Evolutionary conservation across 257 asterid genomes (phyloP).

Genomic region (Eustoma russellianum): DNA sequence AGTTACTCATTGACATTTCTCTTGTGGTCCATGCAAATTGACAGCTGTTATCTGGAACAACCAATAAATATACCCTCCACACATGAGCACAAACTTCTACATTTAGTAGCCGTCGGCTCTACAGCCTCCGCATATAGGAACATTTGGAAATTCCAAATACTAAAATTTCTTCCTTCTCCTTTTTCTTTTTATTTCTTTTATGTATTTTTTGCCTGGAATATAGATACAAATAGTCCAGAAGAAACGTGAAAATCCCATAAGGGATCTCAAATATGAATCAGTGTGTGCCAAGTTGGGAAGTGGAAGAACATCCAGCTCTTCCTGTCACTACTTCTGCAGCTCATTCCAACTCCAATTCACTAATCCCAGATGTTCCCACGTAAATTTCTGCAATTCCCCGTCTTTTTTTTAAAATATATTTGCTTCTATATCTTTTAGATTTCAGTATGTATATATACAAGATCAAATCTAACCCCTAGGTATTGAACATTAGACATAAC

Average conservation of each 20-base stretch:
- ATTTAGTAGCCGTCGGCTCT: background rate
- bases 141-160: background rate
- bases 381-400: background rate
- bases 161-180: background rate
- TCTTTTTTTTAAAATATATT: too few species aligned
- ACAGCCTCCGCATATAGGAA: background rate
- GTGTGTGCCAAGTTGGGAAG: conserved; percentile 71
- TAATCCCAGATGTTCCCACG: conserved; percentile 18
- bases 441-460: too few species aligned
- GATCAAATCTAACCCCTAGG: too few species aligned
- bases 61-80: conserved; percentile 6
- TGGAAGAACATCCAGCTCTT: conserved; percentile 22
- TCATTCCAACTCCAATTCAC: conserved; percentile 15
- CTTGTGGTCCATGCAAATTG: conserved; percentile 18
- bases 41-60: conserved; percentile 15
- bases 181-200: background rate
- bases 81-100: background rate
- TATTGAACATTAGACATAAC: too few species aligned
- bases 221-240: background rate
- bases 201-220: too few species aligned
- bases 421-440: too few species aligned
- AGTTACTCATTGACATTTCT: too few species aligned
- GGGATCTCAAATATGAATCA: conserved; percentile 33
- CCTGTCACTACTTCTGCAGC: conserved; percentile 3
- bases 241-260: background rate